These are phyloP conservation scores for Omphalotus olearius DNA, from an alignment of 1,284 basidiomycete species.

Conservation along the genomic window DNA sequence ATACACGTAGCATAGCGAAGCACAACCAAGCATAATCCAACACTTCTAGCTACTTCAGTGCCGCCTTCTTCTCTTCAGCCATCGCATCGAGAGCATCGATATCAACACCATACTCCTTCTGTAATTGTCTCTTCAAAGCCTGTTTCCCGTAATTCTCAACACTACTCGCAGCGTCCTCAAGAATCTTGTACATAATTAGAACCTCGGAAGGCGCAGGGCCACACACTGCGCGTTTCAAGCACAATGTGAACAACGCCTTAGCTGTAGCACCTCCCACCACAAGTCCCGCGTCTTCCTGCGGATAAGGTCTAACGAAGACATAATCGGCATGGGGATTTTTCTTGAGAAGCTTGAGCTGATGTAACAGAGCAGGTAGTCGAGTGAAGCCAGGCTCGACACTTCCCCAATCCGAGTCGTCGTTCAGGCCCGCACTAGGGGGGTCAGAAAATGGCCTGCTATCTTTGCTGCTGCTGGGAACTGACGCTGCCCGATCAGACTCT, in stretches of 20 bases:
- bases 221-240: constrained; percentile 13
- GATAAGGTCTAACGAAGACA: constrained; percentile 10
- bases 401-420: not conserved
- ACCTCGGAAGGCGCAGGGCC: constrained; percentile 11
- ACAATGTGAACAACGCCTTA: constrained; percentile 15
- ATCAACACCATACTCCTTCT: constrained; percentile 17
- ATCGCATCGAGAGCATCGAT: constrained; percentile 7
- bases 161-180: constrained; percentile 8
- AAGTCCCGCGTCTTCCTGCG: constrained; percentile 15
- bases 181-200: constrained; percentile 13
- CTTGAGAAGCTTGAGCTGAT: no score
- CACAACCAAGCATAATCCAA: no score
- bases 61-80: no score
- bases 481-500: no score
- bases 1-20: no score
- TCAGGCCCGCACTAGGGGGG: not conserved
- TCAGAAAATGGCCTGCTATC: not conserved
- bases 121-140: constrained; percentile 15
- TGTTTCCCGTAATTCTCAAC: constrained; percentile 10
- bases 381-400: constrained; percentile 7
- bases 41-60: no score
- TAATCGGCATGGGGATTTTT: no score
- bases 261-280: constrained; percentile 11
- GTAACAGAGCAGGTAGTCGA: no score
- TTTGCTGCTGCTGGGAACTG: not conserved